Conservation (phyloP, 129 eudicot genomes). For the Saussurea involucrata region DNA sequence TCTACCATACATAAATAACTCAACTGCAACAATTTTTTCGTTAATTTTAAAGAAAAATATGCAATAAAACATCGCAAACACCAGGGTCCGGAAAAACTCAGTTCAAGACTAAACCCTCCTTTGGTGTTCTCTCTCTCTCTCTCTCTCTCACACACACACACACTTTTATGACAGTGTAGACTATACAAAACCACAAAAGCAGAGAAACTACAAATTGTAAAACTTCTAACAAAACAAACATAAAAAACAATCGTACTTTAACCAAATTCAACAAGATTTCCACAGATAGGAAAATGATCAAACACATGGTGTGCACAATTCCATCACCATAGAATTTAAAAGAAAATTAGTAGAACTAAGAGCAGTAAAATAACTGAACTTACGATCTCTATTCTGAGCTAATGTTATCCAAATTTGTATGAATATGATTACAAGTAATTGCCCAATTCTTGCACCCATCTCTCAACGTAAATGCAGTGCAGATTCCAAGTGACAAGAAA, state of each 20-base stretch:
- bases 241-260: neutral
- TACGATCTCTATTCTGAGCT: conserved; percentile 1
- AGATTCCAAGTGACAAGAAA: neutral
- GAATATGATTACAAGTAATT: neutral
- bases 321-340: neutral
- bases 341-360: neutral
- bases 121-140: neutral
- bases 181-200: neutral
- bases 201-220: neutral
- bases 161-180: neutral
- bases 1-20: neutral
- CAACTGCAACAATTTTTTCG: neutral
- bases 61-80: neutral
- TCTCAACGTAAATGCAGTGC: neutral
- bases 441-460: neutral
- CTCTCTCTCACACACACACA: neutral
- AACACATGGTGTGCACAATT: neutral
- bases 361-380: neutral
- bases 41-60: neutral
- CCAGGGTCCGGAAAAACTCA: too few species aligned
- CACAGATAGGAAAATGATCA: neutral
- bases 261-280: neutral
- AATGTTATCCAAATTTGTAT: neutral
- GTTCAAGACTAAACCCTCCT: neutral
- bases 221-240: neutral